phyloP scores from a whole-genome alignment of 371 early-diverging fungal genomes.

The Lichtheimia corymbifera region DNA sequence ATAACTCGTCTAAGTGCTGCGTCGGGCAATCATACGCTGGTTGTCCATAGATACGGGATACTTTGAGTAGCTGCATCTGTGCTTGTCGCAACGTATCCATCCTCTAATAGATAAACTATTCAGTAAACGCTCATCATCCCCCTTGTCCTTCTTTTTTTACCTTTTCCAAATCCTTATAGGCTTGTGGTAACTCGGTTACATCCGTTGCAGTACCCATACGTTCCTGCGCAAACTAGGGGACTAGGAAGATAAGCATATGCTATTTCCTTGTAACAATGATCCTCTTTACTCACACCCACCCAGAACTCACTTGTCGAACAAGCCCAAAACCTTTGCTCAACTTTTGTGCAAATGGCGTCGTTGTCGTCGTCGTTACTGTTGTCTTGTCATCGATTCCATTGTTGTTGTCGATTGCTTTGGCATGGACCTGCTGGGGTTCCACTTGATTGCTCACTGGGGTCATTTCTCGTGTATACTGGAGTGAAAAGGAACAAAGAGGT shows the following conservation, averaged over 20 bases:
- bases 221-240: neutral
- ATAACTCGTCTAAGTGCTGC: neutral
- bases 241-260: slow-evolving; percentile 4
- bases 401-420: no score
- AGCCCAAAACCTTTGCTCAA: neutral
- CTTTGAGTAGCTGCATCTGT: neutral
- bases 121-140: neutral
- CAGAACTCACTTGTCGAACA: neutral
- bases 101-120: neutral
- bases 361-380: no score
- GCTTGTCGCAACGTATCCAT: neutral
- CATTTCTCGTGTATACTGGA: no score
- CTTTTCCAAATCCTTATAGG: neutral
- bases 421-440: no score
- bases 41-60: neutral
- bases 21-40: neutral
- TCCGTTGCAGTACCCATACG: neutral
- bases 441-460: no score
- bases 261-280: neutral
- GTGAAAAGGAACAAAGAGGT: no score
- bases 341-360: neutral
- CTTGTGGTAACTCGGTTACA: neutral
- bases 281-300: neutral
- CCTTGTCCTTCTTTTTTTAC: neutral
- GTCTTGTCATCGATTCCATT: no score